Base-by-base conservation (phyloP, 2,329 filamentous ascomycete species). In the Ceratocystis colombiana region DNA sequence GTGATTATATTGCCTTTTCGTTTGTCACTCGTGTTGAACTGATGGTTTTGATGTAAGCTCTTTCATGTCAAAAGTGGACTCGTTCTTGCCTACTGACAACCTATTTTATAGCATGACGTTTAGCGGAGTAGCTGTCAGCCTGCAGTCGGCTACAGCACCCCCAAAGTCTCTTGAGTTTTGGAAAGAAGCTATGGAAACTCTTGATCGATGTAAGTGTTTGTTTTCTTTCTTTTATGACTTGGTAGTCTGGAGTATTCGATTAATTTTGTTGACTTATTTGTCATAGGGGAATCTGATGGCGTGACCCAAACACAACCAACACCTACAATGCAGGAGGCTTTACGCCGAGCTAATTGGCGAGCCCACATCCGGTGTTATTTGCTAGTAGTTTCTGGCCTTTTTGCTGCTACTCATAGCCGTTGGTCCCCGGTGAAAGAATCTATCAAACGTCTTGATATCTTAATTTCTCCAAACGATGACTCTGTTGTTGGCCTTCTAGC, bases 351-450 rank as follows among this genome's bases (percentile, higher is more conserved):
- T 8, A 79, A 82, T 68, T 90, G 87, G 86, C 82, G 86, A 63
- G 79, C 78, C 66, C 80, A 85, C 64, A 78, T 90, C 6, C 82
- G 84, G 68, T 86, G 84, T 72, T 88, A 90, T 69, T 79, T 90
- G 45, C 82, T 87, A 63, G 79, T 90, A n/a, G 80, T 92, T 20
- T 82, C 87, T 30, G 85, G 86, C 2, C 82, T 94, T 63, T 80
- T 88, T 66, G 80, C 84, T 1, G 88, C 87, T 59, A 86, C 84
- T 53, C 83, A 86, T 62, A 88, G 86, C 53, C 84, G 90, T 68
- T 92, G 88, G 85, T 75, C 80, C 10, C 79, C 80, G 55, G 88
- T 89, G 3, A 81, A 79, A 70, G 77, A 83, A 67, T 81, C 79
- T 66, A 74, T 89, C 20, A 75, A 79, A 12, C 79, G 80, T 57